phyloP scores from a whole-genome alignment of 2,329 filamentous ascomycete genomes.

The Dothideomycetes sp. region DNA sequence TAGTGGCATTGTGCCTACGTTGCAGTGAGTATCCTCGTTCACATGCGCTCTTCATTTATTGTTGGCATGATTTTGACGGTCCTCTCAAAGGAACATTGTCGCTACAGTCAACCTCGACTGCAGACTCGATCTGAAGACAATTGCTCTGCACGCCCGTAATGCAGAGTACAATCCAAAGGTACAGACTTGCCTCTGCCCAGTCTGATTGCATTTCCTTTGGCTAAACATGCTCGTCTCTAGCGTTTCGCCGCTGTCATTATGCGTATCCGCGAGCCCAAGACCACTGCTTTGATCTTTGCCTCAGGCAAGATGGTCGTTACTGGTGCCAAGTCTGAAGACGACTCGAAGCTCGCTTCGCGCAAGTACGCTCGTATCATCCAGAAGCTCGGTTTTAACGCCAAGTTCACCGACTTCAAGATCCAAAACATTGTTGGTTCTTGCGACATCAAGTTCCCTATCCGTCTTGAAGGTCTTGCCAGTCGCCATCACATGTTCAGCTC shows the following conservation, averaged over 20 bases:
- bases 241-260: slow-evolving; percentile 99
- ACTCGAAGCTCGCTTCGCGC: slow-evolving; percentile 90
- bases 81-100: slow-evolving; percentile 81
- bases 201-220: neutral
- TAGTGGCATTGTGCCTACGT: slow-evolving; percentile 81
- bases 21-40: slow-evolving; percentile 75
- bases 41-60: slow-evolving; percentile 27
- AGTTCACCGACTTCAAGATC: slow-evolving; percentile 99
- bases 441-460: slow-evolving; percentile 99
- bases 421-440: slow-evolving; percentile 98
- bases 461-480: slow-evolving; percentile 86
- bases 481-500: slow-evolving; percentile 99
- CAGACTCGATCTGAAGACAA: slow-evolving; percentile 95
- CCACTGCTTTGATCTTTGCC: slow-evolving; percentile 93
- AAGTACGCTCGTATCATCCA: slow-evolving; percentile 99
- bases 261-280: slow-evolving; percentile 99
- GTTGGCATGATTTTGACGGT: slow-evolving; percentile 26
- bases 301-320: slow-evolving; percentile 99
- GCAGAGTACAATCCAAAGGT: slow-evolving; percentile 98
- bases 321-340: slow-evolving; percentile 55
- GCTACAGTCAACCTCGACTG: slow-evolving; percentile 97
- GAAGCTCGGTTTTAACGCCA: slow-evolving; percentile 98
- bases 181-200: slow-evolving; percentile 29
- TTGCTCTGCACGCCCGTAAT: slow-evolving; percentile 94
- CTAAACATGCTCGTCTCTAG: slow-evolving; percentile 39